Base-by-base conservation (phyloP, 495 filamentous ascomycete species). In the Tuber umbilicatum region DNA sequence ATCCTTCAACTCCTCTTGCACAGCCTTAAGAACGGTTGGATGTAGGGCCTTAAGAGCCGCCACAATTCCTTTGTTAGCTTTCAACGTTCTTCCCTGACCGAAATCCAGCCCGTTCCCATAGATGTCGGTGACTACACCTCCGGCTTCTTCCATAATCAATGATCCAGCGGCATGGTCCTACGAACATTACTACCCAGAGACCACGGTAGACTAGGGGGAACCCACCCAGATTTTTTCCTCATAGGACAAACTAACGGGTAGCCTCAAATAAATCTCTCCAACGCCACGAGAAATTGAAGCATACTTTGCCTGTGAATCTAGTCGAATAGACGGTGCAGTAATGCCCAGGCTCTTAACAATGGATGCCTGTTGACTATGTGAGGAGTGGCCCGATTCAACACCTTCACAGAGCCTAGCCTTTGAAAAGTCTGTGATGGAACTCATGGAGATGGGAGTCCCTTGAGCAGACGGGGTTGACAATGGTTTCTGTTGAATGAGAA, bases 261-360 rank as follows among this genome's bases (percentile, higher is more conserved):
- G 85, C 70, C 95, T 87, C 78, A 99, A 85, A 83, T 98, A 98
- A 77, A 99, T 89, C 80, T 99, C 96, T 67, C 94, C 95, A 10
- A 94, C 94, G 38, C 95, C 95, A 75, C 95, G 86, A n/a, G 96
- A 94, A 82, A 99, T 94, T 4, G 91, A 94, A 68, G 90, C 94
- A 83, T 99, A 99, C 84, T 99, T 99, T 73, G 95, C 94, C 85
- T 98, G 96, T 31, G 93, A 97, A 85, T 99, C 95, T 90, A 98
- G 92, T 50, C 93, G 87, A 70, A 99, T 94, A 76, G 91, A 92
- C 3, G 90, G 88, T 76, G 89, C 89, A 23, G 92, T 94, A 79
- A 99, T 97, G 2, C 93, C 93, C 2, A 99, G 86, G 78, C 88
- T 90, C 79, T 89, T 84, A 47, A 94, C 94, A 80, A 99, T 97